Base-by-base conservation (phyloP, 75 land plant species). In the Pinus tabuliformis region DNA sequence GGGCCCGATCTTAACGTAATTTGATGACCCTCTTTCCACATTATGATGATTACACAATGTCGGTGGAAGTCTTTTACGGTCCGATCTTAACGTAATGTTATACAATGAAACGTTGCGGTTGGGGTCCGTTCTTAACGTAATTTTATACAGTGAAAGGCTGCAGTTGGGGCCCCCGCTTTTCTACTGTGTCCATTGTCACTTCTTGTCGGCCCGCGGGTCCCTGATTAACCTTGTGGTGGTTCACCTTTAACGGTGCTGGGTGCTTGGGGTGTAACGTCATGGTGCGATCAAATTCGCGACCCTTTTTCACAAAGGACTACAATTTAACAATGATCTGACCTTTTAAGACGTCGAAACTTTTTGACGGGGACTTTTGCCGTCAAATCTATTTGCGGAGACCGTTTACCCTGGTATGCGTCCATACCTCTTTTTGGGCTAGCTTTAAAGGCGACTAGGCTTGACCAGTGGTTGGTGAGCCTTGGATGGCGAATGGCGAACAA, bases 301-400 rank as follows among this genome's bases (percentile, higher is more conserved):
- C 72, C 20, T 39, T 42, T 9, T 68, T 7, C 0, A 39, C 45
- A 49, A 49, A 9, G 54, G 36, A 16, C n/a, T 16, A 65, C 70
- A 65, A 68, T 49, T 49, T 9, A 49, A 42, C 49, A 39, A 39
- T 42, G 22, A 20, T 9, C 14, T 20, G 68, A 3, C 39, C 66
- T 18, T 36, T 36, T 39, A 39, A 18, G 22, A 39, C 54, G 72
- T 68, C 42, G 72, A 42, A 68, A 42, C 72, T 68, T 68, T 68
- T 68, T 42, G 24, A 39, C 3, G 14, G 72, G 52, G 52, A 0
- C 72, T n/a, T 68, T 39, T 39, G 0, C 22, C 1, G 20, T 22
- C 49, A 30, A 37, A 37, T 65, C 49, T 39, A 12, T 39, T 20
- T 66, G 2, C 49, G 12, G 21, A 39, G 21, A 6, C 45, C 18